Evolutionary conservation across 768 basidiomycete genomes (phyloP), one percentile per base, ranked within the genome.

Genomic region (Podaxis sp.): DNA sequence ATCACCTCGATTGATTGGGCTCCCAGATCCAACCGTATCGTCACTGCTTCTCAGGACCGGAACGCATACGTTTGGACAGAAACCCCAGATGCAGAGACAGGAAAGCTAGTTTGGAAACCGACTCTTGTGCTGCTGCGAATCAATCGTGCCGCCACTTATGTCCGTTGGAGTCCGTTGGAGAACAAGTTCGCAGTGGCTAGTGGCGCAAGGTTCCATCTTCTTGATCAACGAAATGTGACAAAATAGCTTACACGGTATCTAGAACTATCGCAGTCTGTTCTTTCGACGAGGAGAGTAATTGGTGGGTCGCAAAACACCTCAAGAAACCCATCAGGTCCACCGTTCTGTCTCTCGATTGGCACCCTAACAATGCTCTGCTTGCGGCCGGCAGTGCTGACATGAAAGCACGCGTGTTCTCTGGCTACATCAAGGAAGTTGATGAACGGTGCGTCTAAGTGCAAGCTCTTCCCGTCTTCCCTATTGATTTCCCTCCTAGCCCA

Each of bases 1-100:
- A 91, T 99, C 77, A 99, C 96, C 2, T 95, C 95, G 60, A 97
- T 99, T 74, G 96, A 98, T 74, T 99, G 97, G 97, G 97, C 96
- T 12, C 95, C 96, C 17, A 85, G 86, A 67, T 95, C 97, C 52
- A 98, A 99, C 77, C 90, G 93, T 50, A 96, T 99, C 77, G 96
- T 99, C 26, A 99, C 97, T 12, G 93, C 95, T 68, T 96, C 96
- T n/a, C 96, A 99, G 74, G 97, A 99, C 73, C 82, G 97, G 58
- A 99, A 99, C 73, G 96, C 97, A 40, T 99, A 99, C 71, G 97
- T 99, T 36, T 99, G 97, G 97, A 89, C 93, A 59, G 88, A 91
- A 72, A 85, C 84, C 8, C 80, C 84, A 30, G 91, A 95, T 68
- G 80, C 87, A 1, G 79, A 82, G 62, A 90, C 91, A 0, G 93